Conservation (phyloP, 345 rosid genomes). For the Toxicodendron radicans region DNA sequence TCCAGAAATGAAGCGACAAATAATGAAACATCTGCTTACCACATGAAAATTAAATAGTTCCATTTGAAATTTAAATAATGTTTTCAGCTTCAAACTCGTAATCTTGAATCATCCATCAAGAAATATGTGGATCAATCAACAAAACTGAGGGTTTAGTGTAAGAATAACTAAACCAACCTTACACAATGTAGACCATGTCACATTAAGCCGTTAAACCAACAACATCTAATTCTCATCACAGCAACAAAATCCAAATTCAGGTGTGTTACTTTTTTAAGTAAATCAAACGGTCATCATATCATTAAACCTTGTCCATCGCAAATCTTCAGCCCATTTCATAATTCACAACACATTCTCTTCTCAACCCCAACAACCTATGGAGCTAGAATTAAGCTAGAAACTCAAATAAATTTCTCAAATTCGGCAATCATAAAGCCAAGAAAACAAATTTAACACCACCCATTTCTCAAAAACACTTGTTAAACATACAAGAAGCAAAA, state of each 20-base stretch:
- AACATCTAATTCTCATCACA: background rate
- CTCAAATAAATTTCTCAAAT: conserved; percentile 6
- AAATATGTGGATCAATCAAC: background rate
- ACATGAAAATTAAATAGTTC: conserved; percentile 1
- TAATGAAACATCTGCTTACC: conserved; percentile 3
- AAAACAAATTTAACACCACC: conserved; percentile 4
- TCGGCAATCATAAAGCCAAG: background rate
- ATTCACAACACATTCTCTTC: background rate
- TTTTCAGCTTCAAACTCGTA: background rate
- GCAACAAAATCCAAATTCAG: background rate
- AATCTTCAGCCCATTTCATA: background rate
- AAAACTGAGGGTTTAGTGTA: background rate
- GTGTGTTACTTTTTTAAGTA: background rate
- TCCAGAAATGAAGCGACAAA: background rate
- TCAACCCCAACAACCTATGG: background rate
- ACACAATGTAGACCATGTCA: background rate
- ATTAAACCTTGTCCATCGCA: background rate
- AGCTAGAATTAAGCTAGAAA: conserved; percentile 15
- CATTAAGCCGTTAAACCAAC: background rate
- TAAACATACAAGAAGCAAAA: background rate
- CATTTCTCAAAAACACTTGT: conserved; percentile 1
- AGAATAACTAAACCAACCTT: background rate
- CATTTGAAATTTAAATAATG: background rate
- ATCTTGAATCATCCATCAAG: background rate
- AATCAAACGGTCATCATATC: background rate